Evolutionary conservation across 2,329 filamentous ascomycete genomes (phyloP), one percentile per base, ranked within the genome.

Genomic region (Botrytis fragariae): DNA sequence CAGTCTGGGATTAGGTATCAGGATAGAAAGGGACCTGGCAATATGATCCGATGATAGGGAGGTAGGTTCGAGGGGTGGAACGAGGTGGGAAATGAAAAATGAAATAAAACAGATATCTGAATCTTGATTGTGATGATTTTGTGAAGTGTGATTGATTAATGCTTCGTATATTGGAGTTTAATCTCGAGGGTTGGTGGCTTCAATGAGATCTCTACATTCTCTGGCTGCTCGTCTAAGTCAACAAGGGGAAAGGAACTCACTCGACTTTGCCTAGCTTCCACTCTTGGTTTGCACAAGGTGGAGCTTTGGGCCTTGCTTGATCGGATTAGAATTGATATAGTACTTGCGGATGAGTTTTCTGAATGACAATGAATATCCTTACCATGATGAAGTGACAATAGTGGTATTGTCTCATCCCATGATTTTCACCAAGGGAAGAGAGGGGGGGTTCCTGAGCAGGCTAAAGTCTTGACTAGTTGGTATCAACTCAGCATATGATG

Each of bases 31-130:
- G 29, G 20, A 65, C 18, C 25, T 37, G 10, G 44, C 63, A 48
- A 65, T 32, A 22, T 16, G 44, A n/a, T 44, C 44, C 29, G 20
- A 29, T 65, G 29, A 65, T 37, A 64, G 63, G 29, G 63, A 48
- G 29, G 63, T 35, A 45, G 29, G 44, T 37, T 65, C 35, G 4
- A 39, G 7, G 22, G 42, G 60, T 18, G 63, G 29, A 48, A 65
- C 18, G 63, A 48, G 63, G 37, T 48, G 45, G 63, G 45, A 35
- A 14, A 65, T 51, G 63, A 65, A 45, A 64, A 65, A 62, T 42
- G 35, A 42, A 62, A 57, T 29, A 25, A 39, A 62, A n/a, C 48
- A n/a, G 35, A 62, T 39, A 18, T 62, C 16, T n/a, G 20, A n/a
- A n/a, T 18, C 12, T 39, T 42, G 20, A 10, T 9, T 25, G 12